Percentiles rank a stretch among this genome's conserved stretches.
Evolutionary conservation across 805 yeast genomes (phyloP).

Genomic region (Brettanomyces custersianus): DNA sequence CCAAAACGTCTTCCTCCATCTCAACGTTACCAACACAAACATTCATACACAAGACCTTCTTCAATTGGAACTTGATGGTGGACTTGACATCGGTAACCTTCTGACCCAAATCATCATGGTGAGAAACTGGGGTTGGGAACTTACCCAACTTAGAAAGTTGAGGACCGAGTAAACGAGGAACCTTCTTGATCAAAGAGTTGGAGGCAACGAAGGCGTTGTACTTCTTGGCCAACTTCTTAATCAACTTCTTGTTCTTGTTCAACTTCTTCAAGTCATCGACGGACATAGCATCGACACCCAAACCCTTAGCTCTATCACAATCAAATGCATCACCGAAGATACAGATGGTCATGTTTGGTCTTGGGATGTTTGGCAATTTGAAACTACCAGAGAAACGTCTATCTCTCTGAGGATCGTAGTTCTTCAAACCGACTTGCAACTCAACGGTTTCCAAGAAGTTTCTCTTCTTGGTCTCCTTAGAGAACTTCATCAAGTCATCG

Average conservation of each 20-base stretch:
- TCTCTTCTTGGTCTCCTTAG: conserved; percentile 97
- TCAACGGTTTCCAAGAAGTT: conserved; percentile 99
- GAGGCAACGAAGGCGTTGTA: conserved; percentile 99
- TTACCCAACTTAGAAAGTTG: conserved; percentile 99
- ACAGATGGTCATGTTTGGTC: conserved; percentile 99
- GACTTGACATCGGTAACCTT: conserved; percentile 97
- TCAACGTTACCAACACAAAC: conserved; percentile 99
- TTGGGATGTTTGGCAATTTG: conserved; percentile 97
- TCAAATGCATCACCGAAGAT: conserved; percentile 99
- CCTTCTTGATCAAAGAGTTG: conserved; percentile 98
- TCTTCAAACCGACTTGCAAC: conserved; percentile 98
- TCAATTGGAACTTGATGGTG: conserved; percentile 99
- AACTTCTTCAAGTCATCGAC: conserved; percentile 99
- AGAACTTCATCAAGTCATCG: conserved; percentile 79
- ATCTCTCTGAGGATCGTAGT: conserved; percentile 99
- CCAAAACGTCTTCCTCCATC: conserved; percentile 94
- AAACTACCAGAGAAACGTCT: conserved; percentile 99
- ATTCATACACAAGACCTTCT: conserved; percentile 99
- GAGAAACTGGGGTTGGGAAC: conserved; percentile 99
- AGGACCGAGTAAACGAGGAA: conserved; percentile 99
- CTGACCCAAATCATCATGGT: conserved; percentile 93
- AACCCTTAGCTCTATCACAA: conserved; percentile 99
- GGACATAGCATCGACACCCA: conserved; percentile 99
- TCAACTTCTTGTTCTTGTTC: conserved; percentile 99
- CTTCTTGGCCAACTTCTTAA: conserved; percentile 99